Evolutionary conservation across 768 basidiomycete species (phyloP).

Genomic region (Gloeostereum incarnatum): DNA sequence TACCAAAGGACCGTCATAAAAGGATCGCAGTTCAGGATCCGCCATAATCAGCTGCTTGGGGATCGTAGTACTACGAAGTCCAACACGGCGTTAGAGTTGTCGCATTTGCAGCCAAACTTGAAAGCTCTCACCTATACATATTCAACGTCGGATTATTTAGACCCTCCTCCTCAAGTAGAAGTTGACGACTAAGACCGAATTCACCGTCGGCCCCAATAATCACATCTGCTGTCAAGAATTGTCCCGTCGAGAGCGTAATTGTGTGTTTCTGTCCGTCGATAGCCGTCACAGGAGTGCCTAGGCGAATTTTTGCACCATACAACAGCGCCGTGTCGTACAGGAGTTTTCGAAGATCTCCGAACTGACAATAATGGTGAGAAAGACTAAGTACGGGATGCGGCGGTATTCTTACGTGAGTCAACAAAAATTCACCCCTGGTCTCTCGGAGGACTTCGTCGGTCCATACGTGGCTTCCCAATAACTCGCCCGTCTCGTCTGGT

Average conservation of each 20-base stretch:
- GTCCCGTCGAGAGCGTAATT: conserved; percentile 28
- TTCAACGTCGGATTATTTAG: background rate
- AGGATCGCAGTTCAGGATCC: too few relatives aligned
- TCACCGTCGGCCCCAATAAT: conserved; percentile 49
- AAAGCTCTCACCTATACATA: background rate
- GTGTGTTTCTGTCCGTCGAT: conserved; percentile 17
- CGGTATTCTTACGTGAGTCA: conserved; percentile 26
- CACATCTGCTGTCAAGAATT: conserved; percentile 33
- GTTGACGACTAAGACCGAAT: conserved; percentile 24
- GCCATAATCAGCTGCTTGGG: too few relatives aligned
- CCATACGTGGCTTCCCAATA: conserved; percentile 41
- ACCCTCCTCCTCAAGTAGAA: conserved; percentile 16
- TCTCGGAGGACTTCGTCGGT: conserved; percentile 41
- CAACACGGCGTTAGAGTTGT: too few relatives aligned
- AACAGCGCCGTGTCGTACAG: conserved; percentile 34
- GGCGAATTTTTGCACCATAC: conserved; percentile 33
- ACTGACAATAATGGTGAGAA: too few relatives aligned
- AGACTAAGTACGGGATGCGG: too few relatives aligned
- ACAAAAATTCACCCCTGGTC: conserved; percentile 26
- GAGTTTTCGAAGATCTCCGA: conserved; percentile 38
- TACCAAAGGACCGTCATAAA: too few relatives aligned
- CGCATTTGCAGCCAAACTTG: too few relatives aligned
- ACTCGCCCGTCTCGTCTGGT: conserved; percentile 40
- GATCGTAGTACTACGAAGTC: too few relatives aligned
- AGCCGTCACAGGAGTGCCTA: conserved; percentile 19